Conservation (phyloP, 805 yeast genomes). For the Danielia reshetovae region DNA sequence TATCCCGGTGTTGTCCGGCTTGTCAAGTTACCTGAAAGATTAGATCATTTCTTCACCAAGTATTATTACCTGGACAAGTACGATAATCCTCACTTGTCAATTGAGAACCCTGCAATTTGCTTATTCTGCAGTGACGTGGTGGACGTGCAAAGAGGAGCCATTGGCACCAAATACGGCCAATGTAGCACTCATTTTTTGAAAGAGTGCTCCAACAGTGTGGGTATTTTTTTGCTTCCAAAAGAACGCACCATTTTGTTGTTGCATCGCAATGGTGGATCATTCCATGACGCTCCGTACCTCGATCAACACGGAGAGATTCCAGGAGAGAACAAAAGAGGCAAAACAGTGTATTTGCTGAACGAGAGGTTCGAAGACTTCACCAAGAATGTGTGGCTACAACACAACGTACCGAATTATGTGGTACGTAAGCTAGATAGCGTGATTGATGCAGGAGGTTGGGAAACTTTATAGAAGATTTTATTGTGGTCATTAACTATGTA, state of each 20-base stretch:
- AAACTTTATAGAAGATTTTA: constrained; percentile 65
- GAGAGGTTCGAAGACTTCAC: constrained; percentile 63
- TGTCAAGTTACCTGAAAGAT: constrained; percentile 58
- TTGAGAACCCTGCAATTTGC: constrained; percentile 80
- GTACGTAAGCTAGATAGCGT: constrained; percentile 77
- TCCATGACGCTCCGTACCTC: constrained; percentile 76
- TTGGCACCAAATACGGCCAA: constrained; percentile 61
- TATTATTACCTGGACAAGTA: constrained; percentile 45
- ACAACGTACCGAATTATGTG: constrained; percentile 70
- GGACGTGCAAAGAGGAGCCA: constrained; percentile 59
- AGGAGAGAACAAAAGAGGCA: constrained; percentile 64
- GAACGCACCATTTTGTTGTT: constrained; percentile 61
- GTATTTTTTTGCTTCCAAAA: constrained; percentile 70
- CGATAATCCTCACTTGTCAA: constrained; percentile 33
- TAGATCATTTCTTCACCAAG: constrained; percentile 66
- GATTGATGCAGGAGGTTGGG: constrained; percentile 95
- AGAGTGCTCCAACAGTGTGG: constrained; percentile 63
- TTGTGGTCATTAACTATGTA: not conserved
- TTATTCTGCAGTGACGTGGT: constrained; percentile 72
- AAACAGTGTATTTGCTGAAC: constrained; percentile 64
- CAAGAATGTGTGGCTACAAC: constrained; percentile 70
- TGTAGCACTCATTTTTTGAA: constrained; percentile 68
- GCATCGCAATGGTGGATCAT: constrained; percentile 76
- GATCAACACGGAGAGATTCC: constrained; percentile 86
- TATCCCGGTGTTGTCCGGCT: constrained; percentile 67